Percentiles rank a stretch among this genome's conserved stretches.
Conservation (phyloP, 2,329 filamentous ascomycete species). For the Didymella arachidicola region DNA sequence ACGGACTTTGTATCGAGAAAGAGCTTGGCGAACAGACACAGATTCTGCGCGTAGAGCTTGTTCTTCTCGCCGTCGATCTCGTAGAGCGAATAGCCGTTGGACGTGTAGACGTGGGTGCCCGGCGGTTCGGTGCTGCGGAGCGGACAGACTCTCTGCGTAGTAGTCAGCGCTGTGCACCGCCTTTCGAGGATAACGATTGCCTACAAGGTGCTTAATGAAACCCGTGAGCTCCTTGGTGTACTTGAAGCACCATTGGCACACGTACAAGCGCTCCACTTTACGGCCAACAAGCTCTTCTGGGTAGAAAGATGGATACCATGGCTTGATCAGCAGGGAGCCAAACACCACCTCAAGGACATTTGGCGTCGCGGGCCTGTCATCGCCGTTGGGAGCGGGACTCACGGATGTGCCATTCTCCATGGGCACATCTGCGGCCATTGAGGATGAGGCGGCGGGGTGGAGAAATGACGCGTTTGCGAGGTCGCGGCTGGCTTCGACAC, state of each 20-base stretch:
- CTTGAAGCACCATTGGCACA: conserved; percentile 94
- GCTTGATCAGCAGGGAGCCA: conserved; percentile 81
- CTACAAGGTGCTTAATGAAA: conserved; percentile 56
- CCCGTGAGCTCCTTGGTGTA: conserved; percentile 70
- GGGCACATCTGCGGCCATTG: conserved; percentile 22
- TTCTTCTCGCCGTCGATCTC: conserved; percentile 91
- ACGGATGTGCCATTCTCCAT: conserved; percentile 19
- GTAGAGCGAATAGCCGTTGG: conserved; percentile 85
- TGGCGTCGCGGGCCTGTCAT: conserved; percentile 53
- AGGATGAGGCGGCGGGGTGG: conserved; percentile 4
- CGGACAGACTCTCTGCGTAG: conserved; percentile 54
- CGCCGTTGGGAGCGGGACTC: conserved; percentile 9
- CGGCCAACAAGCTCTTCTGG: conserved; percentile 66
- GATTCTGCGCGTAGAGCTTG: conserved; percentile 89
- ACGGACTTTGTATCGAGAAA: conserved; percentile 99
- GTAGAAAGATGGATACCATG: conserved; percentile 95
- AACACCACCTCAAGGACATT: conserved; percentile 89
- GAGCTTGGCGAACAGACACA: conserved; percentile 94
- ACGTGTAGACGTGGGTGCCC: conserved; percentile 78
- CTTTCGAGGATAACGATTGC: background rate
- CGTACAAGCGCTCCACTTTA: conserved; percentile 69
- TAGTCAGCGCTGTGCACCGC: conserved; percentile 7
- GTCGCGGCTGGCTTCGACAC: background rate
- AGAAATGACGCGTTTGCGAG: conserved; percentile 13
- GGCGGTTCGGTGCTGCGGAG: conserved; percentile 60